phyloP scores from a whole-genome alignment of 495 filamentous ascomycete genomes.

The Trichoderma virens region DNA sequence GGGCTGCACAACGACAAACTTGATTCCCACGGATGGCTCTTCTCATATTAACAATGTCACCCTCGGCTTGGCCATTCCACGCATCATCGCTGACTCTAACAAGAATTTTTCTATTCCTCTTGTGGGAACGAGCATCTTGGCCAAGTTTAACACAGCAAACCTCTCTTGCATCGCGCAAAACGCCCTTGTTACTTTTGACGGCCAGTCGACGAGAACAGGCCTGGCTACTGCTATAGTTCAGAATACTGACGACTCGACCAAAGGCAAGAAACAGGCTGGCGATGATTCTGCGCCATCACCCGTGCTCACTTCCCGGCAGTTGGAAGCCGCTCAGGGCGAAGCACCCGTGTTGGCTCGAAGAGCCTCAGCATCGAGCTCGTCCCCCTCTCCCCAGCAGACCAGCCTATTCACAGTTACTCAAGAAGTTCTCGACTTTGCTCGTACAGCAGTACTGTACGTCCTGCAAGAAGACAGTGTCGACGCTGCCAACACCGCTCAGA shows the following conservation, averaged over 20 bases:
- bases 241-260: neutral
- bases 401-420: conserved; percentile 33
- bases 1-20: conserved; percentile 63
- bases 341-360: neutral
- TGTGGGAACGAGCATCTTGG: conserved; percentile 54
- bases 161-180: conserved; percentile 78
- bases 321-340: neutral
- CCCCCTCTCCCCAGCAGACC: conserved; percentile 20
- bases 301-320: neutral
- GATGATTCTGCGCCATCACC: conserved; percentile 17
- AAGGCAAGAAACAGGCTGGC: neutral
- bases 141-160: conserved; percentile 64
- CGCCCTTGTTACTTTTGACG: conserved; percentile 73
- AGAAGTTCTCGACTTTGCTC: conserved; percentile 57
- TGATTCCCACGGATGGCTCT: conserved; percentile 38
- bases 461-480: conserved; percentile 47
- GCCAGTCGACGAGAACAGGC: conserved; percentile 32
- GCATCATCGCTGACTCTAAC: conserved; percentile 56
- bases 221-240: conserved; percentile 18
- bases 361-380: conserved; percentile 13
- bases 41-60: conserved; percentile 58
- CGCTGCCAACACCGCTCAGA: conserved; percentile 50
- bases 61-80: conserved; percentile 68
- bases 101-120: conserved; percentile 71
- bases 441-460: conserved; percentile 54